Evolutionary conservation across 2,329 filamentous ascomycete species (phyloP).

Genomic region (Phaeosphaeriaceae sp.): DNA sequence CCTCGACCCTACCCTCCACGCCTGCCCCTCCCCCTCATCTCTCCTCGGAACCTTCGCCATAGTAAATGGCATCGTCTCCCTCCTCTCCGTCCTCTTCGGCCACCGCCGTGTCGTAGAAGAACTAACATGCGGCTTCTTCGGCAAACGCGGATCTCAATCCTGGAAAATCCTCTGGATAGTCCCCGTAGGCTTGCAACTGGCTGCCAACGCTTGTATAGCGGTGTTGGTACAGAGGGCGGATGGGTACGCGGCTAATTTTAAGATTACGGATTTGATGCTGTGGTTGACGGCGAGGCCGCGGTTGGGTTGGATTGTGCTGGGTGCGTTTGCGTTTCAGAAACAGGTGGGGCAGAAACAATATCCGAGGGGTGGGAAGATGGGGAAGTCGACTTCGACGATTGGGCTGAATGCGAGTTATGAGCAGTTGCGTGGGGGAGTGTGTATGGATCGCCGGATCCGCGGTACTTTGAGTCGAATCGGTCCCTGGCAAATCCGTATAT

Average conservation of each 20-base stretch:
- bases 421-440: background rate
- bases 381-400: background rate
- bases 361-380: background rate
- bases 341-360: background rate
- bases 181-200: conserved; percentile 12
- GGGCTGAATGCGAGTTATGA: background rate
- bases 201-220: conserved; percentile 13
- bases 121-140: conserved; percentile 11
- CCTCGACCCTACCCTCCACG: conserved; percentile 2
- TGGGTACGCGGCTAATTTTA: conserved; percentile 10
- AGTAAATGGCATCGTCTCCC: conserved; percentile 12
- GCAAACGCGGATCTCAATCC: conserved; percentile 6
- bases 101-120: conserved; percentile 10
- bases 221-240: conserved; percentile 5
- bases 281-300: conserved; percentile 11
- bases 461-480: background rate
- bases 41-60: conserved; percentile 14
- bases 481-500: background rate
- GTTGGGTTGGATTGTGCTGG: conserved; percentile 14
- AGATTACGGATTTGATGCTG: conserved; percentile 14
- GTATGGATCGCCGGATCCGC: background rate
- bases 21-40: conserved; percentile 9
- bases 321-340: conserved; percentile 8
- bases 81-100: conserved; percentile 12
- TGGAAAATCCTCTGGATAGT: conserved; percentile 13